phyloP scores from a whole-genome alignment of 2,329 filamentous ascomycete species.

The Cercospora janseana region DNA sequence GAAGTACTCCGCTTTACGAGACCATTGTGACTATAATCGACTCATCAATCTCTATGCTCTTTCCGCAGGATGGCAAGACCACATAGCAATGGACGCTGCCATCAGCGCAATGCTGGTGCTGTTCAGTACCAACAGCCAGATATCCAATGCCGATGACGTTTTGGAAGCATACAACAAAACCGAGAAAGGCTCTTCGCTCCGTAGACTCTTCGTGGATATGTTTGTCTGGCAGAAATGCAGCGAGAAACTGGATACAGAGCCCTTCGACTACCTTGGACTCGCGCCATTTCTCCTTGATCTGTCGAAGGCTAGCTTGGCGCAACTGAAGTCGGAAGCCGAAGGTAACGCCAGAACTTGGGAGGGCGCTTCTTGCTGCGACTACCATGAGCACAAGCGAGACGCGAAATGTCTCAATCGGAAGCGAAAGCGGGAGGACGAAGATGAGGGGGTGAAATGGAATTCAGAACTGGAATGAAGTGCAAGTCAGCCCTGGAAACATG shows the following conservation, averaged over 20 bases:
- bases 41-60: background rate
- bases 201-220: slow-evolving; percentile 1
- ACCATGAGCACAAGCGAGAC: background rate
- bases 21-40: background rate
- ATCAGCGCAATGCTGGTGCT: background rate
- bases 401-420: background rate
- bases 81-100: background rate
- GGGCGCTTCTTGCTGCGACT: background rate
- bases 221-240: background rate
- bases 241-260: background rate
- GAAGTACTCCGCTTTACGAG: too few relatives aligned
- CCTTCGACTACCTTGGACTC: background rate
- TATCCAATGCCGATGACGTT: background rate
- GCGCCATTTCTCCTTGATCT: background rate
- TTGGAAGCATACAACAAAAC: background rate
- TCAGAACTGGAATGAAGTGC: too few relatives aligned
- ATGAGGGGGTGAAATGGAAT: too few relatives aligned
- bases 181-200: background rate
- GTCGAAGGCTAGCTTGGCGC: background rate
- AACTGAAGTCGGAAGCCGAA: background rate
- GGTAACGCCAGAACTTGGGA: background rate
- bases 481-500: too few relatives aligned
- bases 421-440: background rate
- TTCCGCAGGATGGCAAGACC: background rate
- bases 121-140: background rate